Evolutionary conservation across 1,139 yeast species (phyloP).

Genomic region (Suhomyces yuchorum): DNA sequence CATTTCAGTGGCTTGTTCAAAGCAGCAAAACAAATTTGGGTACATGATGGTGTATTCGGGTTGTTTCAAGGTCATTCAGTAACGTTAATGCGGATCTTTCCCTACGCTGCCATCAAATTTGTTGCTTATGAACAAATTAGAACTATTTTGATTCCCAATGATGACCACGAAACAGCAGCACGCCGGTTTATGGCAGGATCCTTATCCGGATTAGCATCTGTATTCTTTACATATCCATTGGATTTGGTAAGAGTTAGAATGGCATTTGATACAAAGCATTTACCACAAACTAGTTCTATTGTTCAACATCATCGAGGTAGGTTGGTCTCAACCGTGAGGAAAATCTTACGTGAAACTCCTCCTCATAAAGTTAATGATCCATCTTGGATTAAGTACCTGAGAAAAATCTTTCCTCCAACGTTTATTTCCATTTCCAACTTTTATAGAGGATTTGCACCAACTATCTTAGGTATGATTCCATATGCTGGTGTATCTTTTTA

Average conservation of each 20-base stretch:
- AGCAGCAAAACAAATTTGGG: conserved; percentile 71
- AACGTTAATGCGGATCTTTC: conserved; percentile 85
- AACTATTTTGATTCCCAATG: conserved; percentile 72
- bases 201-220: conserved; percentile 82
- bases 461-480: conserved; percentile 93
- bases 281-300: conserved; percentile 22
- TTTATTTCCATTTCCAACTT: conserved; percentile 62
- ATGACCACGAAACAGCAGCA: conserved; percentile 71
- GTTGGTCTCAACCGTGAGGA: conserved; percentile 52
- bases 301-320: conserved; percentile 47
- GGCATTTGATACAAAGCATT: conserved; percentile 71
- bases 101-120: conserved; percentile 95
- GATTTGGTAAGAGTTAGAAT: conserved; percentile 88
- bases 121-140: conserved; percentile 97
- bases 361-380: conserved; percentile 42
- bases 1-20: conserved; percentile 71
- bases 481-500: conserved; percentile 97
- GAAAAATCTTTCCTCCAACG: conserved; percentile 37
- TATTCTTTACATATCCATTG: conserved; percentile 87
- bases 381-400: conserved; percentile 35
- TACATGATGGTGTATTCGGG: conserved; percentile 75
- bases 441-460: conserved; percentile 93
- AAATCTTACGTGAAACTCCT: conserved; percentile 67
- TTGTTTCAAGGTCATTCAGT: conserved; percentile 96
- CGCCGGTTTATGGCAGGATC: conserved; percentile 89